Evolutionary conservation across 2,329 filamentous ascomycete species (phyloP), one percentile per base, ranked within the genome.

Genomic region (Botrytis elliptica): DNA sequence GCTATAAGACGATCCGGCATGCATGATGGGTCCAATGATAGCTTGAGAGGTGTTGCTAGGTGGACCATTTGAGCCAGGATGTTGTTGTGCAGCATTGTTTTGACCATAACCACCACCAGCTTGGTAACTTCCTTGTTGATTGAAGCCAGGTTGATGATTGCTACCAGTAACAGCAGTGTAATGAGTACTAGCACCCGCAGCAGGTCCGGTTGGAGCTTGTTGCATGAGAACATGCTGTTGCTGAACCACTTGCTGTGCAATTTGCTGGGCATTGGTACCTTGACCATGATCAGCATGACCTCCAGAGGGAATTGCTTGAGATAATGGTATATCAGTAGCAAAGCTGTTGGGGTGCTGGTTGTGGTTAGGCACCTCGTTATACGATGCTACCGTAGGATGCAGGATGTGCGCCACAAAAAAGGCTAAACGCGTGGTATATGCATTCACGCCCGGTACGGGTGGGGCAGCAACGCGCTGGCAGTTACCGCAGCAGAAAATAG

Each of bases 381-480:
- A 71, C 4, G 59, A 57, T 5, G 60, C 70, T 18, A 71, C 10
- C 3, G 60, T 66, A 12, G 70, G 70, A 38, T 71, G 70, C 8
- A 42, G 6, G 7, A 57, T 12, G 4, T 71, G 49, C 0, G 55
- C 10, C 0, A 36, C 2, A 8, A 71, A 71, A 9, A 66, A 66
- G 0, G 60, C 46, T 7, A 71, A 33, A 0, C 70, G 60, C 22
- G 70, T 71, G 3, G 70, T 71, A n/a, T 71, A 71, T 25, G 70
- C 70, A n/a, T 71, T 38, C 1, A 66, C 40, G 1, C 6, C n/a
- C 0, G 38, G 44, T 6, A n/a, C 14, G 8, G 46, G 4, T 33
- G 36, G 36, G n/a, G 18, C 4, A 33, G 38, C 22, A 36, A 33
- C 36, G 3, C 70, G 60, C 38, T 66, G 70, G 38, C 44, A 52